Conservation (phyloP, 2,329 filamentous ascomycete genomes). For the Ceratocystis destructans region DNA sequence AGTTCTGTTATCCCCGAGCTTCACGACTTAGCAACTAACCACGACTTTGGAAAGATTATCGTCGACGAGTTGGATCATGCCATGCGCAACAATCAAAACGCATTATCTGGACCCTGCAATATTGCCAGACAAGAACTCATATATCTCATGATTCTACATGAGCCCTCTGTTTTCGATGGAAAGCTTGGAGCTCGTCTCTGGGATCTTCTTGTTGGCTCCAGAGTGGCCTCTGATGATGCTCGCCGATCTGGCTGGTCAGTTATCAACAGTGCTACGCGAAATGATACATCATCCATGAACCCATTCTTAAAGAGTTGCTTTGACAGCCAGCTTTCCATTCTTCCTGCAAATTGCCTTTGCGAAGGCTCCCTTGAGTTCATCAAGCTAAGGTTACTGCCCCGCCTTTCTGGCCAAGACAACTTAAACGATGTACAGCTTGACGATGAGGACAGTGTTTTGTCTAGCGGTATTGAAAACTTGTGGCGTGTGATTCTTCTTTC, state of each 20-base stretch:
- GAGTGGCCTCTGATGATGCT: constrained; percentile 45
- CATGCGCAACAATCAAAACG: constrained; percentile 28
- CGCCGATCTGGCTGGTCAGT: constrained; percentile 57
- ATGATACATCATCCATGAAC: constrained; percentile 33
- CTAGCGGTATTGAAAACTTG: constrained; percentile 52
- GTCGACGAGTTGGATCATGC: constrained; percentile 51
- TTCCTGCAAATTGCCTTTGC: constrained; percentile 47
- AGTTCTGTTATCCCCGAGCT: constrained; percentile 37
- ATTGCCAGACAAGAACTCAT: constrained; percentile 45
- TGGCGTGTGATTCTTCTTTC: constrained; percentile 70
- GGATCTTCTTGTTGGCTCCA: constrained; percentile 55
- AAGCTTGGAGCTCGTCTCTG: constrained; percentile 54
- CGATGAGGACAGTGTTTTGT: constrained; percentile 38
- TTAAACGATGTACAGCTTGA: constrained; percentile 34
- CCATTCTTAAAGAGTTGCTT: constrained; percentile 43
- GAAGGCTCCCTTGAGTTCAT: constrained; percentile 50
- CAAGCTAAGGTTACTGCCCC: constrained; percentile 35
- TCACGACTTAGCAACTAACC: constrained; percentile 42
- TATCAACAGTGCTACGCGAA: constrained; percentile 36
- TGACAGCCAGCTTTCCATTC: constrained; percentile 40
- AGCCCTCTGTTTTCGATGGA: constrained; percentile 46
- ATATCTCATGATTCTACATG: constrained; percentile 42
- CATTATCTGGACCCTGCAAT: constrained; percentile 37
- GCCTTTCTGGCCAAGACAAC: constrained; percentile 30
- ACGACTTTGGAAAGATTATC: constrained; percentile 47